A percentile compares a stretch with the other conserved stretches of the same genome.
These are phyloP conservation scores for Rhizophagus sp. DNA, from an alignment of 192 early-diverging fungal species.

Conservation along the genomic window DNA sequence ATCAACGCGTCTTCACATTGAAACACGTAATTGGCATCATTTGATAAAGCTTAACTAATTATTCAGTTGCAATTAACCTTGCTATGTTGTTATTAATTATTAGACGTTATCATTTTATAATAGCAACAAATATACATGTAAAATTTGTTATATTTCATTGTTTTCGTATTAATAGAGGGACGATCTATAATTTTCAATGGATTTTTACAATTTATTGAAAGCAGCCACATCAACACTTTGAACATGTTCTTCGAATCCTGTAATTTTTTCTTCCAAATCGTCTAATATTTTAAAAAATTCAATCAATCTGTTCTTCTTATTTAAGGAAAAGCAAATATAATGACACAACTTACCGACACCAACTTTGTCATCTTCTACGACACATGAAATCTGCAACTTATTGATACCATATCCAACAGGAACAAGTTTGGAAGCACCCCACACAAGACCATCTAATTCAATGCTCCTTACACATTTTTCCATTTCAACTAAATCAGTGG, in stretches of 20 bases:
- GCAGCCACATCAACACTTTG: conserved; percentile 90
- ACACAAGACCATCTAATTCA: conserved; percentile 85
- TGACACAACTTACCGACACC: conserved; percentile 27
- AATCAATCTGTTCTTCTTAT: neutral
- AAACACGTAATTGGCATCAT: no score
- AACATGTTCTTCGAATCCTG: conserved; percentile 79
- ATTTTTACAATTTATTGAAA: conserved; percentile 86
- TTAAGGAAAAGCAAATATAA: neutral
- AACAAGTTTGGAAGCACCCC: conserved; percentile 80
- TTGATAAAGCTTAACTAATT: no score
- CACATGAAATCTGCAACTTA: conserved; percentile 92
- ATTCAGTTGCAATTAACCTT: no score
- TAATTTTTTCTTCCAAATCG: conserved; percentile 81
- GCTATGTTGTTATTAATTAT: no score
- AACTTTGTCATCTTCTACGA: conserved; percentile 94
- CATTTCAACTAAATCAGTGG: conserved; percentile 83
- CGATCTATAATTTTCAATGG: neutral
- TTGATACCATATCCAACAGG: conserved; percentile 94
- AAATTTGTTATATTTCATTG: neutral
- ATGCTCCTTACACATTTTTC: conserved; percentile 74
- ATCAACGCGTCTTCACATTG: no score
- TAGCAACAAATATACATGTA: neutral
- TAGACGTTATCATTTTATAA: no score
- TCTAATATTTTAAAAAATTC: conserved; percentile 51
- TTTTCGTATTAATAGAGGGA: neutral